Conservation (phyloP, 1,284 basidiomycete species). For the Thecaphora thlaspeos region DNA sequence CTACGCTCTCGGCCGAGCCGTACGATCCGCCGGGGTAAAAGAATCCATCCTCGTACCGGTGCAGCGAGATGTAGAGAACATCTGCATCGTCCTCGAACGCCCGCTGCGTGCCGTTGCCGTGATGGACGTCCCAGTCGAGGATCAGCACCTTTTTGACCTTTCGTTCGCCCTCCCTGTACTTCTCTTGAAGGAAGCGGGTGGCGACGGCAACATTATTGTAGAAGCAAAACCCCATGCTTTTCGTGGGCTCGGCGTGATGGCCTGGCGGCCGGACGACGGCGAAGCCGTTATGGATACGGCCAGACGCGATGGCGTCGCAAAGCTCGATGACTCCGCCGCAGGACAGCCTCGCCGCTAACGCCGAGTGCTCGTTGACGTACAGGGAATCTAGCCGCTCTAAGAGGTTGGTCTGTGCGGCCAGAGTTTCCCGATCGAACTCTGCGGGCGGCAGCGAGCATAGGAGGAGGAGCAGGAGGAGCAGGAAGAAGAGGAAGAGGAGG, state of each 20-base stretch:
- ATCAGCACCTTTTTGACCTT: slow-evolving; percentile 72
- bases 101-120: slow-evolving; percentile 95
- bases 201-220: slow-evolving; percentile 98
- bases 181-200: slow-evolving; percentile 59
- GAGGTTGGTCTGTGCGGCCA: slow-evolving; percentile 65
- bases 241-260: slow-evolving; percentile 95
- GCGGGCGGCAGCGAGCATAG: not conserved
- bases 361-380: slow-evolving; percentile 84
- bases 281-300: slow-evolving; percentile 79
- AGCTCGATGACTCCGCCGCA: slow-evolving; percentile 94
- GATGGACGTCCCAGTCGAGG: slow-evolving; percentile 98
- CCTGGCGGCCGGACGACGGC: slow-evolving; percentile 96
- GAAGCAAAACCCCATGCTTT: slow-evolving; percentile 99
- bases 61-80: slow-evolving; percentile 93
- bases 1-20: slow-evolving; percentile 80
- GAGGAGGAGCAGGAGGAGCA: slow-evolving; percentile 8
- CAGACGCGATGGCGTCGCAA: slow-evolving; percentile 78
- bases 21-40: slow-evolving; percentile 93
- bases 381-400: slow-evolving; percentile 76
- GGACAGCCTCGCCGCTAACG: slow-evolving; percentile 78
- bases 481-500: slow-evolving; percentile 2
- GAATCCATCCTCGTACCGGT: slow-evolving; percentile 76
- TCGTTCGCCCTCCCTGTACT: slow-evolving; percentile 70
- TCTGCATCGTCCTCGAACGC: slow-evolving; percentile 88
- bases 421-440: slow-evolving; percentile 37